A percentile compares a stretch with the other conserved stretches of the same genome.
These are phyloP conservation scores for Drosera spatulata DNA, from an alignment of 179 eudicot species.

Conservation along the genomic window DNA sequence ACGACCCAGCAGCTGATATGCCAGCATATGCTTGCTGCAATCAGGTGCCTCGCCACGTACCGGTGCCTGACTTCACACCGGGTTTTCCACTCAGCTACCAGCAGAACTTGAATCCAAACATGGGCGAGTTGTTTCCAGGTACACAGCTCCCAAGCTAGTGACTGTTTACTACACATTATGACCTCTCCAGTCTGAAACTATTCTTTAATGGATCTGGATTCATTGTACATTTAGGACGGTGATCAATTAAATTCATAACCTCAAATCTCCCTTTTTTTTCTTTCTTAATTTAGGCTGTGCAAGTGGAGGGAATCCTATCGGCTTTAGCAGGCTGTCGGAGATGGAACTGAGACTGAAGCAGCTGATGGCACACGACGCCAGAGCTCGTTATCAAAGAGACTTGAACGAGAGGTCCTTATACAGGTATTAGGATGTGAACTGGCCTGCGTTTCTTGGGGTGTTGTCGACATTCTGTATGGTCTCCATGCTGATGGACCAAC, in stretches of 20 bases:
- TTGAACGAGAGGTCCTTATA: too few species aligned
- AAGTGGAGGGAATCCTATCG: constrained; percentile 5
- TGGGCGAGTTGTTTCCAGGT: constrained; percentile 14
- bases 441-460: too few species aligned
- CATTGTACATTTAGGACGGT: background rate
- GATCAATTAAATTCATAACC: background rate
- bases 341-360: constrained; percentile 17
- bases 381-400: too few species aligned
- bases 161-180: background rate
- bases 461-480: too few species aligned
- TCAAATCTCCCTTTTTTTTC: background rate
- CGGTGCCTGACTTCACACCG: constrained; percentile 6
- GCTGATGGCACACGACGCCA: too few species aligned
- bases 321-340: constrained; percentile 15
- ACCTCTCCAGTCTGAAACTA: background rate
- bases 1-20: constrained; percentile 7
- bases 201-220: background rate
- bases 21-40: constrained; percentile 6
- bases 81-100: constrained; percentile 7
- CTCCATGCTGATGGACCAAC: too few species aligned
- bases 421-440: too few species aligned
- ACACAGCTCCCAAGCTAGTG: background rate
- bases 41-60: constrained; percentile 9
- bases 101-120: constrained; percentile 10
- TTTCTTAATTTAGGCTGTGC: constrained; percentile 8